phyloP scores from a whole-genome alignment of 768 basidiomycete species.

The Gloeostereum incarnatum region DNA sequence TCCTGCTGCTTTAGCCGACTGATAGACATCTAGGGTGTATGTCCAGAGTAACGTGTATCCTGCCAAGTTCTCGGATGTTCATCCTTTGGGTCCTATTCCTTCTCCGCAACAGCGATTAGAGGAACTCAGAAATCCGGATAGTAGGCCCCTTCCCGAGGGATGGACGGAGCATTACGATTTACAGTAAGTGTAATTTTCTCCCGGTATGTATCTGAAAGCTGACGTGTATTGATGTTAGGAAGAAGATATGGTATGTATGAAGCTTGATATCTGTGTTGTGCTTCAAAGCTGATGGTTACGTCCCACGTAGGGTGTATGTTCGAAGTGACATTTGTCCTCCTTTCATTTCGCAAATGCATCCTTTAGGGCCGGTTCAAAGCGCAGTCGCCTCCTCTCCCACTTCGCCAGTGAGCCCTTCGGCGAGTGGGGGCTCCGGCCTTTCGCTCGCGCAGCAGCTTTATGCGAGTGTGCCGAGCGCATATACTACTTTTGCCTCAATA shows the following conservation, averaged over 20 bases:
- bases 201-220: neutral
- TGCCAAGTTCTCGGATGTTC: too few species aligned
- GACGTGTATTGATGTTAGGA: too few species aligned
- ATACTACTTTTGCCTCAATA: too few species aligned
- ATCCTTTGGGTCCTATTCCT: too few species aligned
- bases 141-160: conserved; percentile 19
- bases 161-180: conserved; percentile 25
- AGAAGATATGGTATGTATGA: neutral
- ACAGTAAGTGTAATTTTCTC: neutral
- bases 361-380: neutral
- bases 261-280: neutral
- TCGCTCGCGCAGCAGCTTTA: neutral
- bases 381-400: too few species aligned
- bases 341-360: neutral
- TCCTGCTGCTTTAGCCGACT: too few species aligned
- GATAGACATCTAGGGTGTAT: too few species aligned
- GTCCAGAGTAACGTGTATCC: too few species aligned
- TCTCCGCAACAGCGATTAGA: neutral
- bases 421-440: too few species aligned
- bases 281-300: neutral
- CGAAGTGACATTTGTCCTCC: neutral
- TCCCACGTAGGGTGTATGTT: neutral
- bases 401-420: too few species aligned
- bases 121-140: conserved; percentile 9
- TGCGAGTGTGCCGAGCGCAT: too few species aligned